Conservation (phyloP, 225 moss, liverwort and hornwort genomes). For the Asterella californica region DNA sequence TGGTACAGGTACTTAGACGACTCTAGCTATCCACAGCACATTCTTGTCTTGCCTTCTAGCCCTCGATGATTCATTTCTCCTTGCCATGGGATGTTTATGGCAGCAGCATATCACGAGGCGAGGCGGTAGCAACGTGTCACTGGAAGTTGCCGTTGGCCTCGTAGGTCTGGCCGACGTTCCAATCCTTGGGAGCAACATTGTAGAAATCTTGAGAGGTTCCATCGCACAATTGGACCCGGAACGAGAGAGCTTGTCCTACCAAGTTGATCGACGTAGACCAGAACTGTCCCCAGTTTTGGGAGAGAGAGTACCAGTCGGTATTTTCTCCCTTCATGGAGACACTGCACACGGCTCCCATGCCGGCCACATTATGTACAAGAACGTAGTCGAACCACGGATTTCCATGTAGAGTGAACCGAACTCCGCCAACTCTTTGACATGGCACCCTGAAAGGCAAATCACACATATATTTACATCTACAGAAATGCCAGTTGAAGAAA, state of each 20-base stretch:
- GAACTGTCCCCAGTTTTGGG: conserved; percentile 29
- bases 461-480: background rate
- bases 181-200: conserved; percentile 18
- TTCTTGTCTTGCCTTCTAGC: too few species aligned
- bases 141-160: conserved; percentile 21
- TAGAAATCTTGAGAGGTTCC: conserved; percentile 14
- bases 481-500: background rate
- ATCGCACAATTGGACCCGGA: conserved; percentile 24
- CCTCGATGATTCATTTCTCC: too few species aligned
- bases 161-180: conserved; percentile 26
- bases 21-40: too few species aligned
- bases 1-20: too few species aligned
- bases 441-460: conserved; percentile 23
- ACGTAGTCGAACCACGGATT: conserved; percentile 57
- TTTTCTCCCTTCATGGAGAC: conserved; percentile 28
- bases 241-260: conserved; percentile 20
- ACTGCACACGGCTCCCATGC: conserved; percentile 43
- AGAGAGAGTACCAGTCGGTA: background rate
- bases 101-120: too few species aligned
- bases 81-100: too few species aligned
- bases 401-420: conserved; percentile 48
- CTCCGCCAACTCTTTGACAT: conserved; percentile 45
- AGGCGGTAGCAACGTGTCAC: background rate
- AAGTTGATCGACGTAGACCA: conserved; percentile 9
- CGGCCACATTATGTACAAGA: conserved; percentile 61